Evolutionary conservation across 441 rosid genomes (phyloP), one percentile per base, ranked within the genome.

Genomic region (Adansonia madagascariensis): DNA sequence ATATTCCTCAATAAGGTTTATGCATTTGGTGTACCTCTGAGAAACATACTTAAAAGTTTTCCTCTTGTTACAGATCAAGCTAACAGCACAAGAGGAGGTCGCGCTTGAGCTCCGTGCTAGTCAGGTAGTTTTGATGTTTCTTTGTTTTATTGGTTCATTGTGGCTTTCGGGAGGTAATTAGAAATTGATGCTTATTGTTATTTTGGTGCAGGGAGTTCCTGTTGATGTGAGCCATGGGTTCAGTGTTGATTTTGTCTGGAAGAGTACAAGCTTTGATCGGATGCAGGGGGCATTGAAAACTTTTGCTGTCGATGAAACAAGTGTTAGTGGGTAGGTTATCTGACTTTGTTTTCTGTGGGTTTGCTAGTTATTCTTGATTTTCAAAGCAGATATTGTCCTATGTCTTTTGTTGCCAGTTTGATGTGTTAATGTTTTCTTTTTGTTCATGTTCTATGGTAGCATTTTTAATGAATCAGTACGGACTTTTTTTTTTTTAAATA

Each of bases 251-350:
- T 96, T 96, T 86, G 99, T 96, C 59, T 94, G 99, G 98, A 92
- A 94, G 88, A 96, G 99, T 82, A 92, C 99, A 49, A 96, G 98
- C 84, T 96, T 94, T 85, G 99, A 96, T 80, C 86, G 98, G 79
- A 92, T 92, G 99, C 98, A 94, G 82, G 97, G 97, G 62, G 98
- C 99, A 67, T 91, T 96, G 98, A 94, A 96, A 88, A 91, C 91
- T 64, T 94, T 94, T 92, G 98, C 98, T 4, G 98, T 94, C 65
- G 99, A 96, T 84, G 99, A 92, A 85, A 96, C 98, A 61, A 96
- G 99, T 92, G 98, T 94, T 73, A 96, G 98, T 81, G 99, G 99
- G 99, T 96, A 82, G 74, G 98, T 83, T 83, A 27, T 31, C 64
- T 50, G 70, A 18, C 47, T 47, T n/a, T 52, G 10, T 80, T 70